These are phyloP conservation scores for Kwoniella sp. DNA, from an alignment of 768 basidiomycete genomes.

Conservation along the genomic window DNA sequence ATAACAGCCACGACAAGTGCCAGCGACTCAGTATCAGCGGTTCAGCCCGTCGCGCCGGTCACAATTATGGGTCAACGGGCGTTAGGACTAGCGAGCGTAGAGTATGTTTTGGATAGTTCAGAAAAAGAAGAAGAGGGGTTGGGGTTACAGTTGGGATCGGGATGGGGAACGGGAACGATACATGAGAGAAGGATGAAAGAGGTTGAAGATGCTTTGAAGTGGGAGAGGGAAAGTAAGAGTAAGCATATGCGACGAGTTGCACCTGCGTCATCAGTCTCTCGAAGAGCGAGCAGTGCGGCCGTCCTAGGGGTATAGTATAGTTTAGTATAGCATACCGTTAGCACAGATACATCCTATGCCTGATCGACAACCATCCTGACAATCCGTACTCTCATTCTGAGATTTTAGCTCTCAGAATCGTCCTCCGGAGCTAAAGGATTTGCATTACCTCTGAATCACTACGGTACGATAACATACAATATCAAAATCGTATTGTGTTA, in stretches of 20 bases:
- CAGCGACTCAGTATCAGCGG: no score
- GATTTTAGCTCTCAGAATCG: no score
- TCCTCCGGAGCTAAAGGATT: no score
- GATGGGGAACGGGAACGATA: neutral
- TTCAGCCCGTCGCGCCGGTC: no score
- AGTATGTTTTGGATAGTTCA: constrained; percentile 43
- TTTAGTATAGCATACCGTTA: no score
- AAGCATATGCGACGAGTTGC: neutral
- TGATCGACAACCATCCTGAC: no score
- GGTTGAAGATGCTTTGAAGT: constrained; percentile 30
- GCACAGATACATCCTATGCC: no score
- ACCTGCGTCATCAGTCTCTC: neutral
- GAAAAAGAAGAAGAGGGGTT: neutral
- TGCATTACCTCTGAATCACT: no score
- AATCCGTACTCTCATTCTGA: no score
- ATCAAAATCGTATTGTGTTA: no score
- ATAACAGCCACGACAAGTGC: no score
- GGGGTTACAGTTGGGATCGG: neutral
- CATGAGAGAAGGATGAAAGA: constrained; percentile 6
- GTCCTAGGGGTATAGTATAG: neutral
- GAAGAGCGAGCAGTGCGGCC: neutral
- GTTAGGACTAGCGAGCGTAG: constrained; percentile 37
- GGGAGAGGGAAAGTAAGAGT: constrained; percentile 32
- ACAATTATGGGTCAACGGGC: constrained; percentile 24
- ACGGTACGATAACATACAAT: no score